Conservation (phyloP, 306 rosid genomes). For the Acacia crassicarpa region DNA sequence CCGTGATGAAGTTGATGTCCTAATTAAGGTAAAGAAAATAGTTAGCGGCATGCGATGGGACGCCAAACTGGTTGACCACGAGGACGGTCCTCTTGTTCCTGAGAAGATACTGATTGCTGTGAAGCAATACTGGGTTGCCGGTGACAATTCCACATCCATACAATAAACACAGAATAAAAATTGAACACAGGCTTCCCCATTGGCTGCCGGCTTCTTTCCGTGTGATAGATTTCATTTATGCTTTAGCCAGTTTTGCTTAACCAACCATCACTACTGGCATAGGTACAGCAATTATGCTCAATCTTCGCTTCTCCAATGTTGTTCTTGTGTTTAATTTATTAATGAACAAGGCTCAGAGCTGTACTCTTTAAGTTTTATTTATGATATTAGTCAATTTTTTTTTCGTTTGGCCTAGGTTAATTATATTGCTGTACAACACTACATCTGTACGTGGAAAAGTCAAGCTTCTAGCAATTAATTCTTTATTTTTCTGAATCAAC, state of each 20-base stretch:
- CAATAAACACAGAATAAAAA: conserved; percentile 28
- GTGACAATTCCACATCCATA: conserved; percentile 62
- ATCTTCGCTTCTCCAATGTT: conserved; percentile 25
- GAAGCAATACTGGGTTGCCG: conserved; percentile 80
- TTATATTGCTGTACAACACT: conserved; percentile 25
- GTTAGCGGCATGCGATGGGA: conserved; percentile 90
- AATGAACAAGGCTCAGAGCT: conserved; percentile 29
- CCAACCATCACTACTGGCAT: background rate
- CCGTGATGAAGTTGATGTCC: conserved; percentile 74
- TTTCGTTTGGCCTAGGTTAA: conserved; percentile 13
- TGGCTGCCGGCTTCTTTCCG: conserved; percentile 23
- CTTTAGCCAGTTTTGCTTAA: conserved; percentile 31
- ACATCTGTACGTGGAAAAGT: conserved; percentile 21
- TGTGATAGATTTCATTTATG: conserved; percentile 23
- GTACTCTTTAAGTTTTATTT: conserved; percentile 33
- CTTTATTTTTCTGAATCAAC: conserved; percentile 5
- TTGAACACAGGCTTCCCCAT: conserved; percentile 17
- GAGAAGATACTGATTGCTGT: conserved; percentile 81
- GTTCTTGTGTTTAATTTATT: conserved; percentile 32
- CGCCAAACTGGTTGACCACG: conserved; percentile 86
- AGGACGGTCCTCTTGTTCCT: conserved; percentile 83
- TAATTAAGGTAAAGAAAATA: conserved; percentile 72
- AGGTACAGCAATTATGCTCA: conserved; percentile 28
- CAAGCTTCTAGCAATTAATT: background rate
- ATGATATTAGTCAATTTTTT: conserved; percentile 30